phyloP scores from a whole-genome alignment of 805 yeast genomes.

The Candida easanensis region DNA sequence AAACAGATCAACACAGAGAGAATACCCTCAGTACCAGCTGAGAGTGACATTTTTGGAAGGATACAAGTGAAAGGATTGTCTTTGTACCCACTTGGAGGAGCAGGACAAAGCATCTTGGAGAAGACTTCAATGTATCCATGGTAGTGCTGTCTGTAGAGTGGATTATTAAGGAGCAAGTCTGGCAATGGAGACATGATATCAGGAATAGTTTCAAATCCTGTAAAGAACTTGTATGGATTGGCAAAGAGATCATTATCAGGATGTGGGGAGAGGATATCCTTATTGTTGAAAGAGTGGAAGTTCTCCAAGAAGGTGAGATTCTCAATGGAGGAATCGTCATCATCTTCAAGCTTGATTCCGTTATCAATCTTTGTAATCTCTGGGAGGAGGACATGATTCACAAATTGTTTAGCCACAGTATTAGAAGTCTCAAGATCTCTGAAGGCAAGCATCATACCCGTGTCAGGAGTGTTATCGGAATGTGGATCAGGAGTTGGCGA shows the following conservation, averaged over 20 bases:
- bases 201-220: conserved; percentile 18
- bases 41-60: conserved; percentile 67
- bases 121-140: conserved; percentile 62
- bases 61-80: conserved; percentile 66
- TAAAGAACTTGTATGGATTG: conserved; percentile 8
- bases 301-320: conserved; percentile 11
- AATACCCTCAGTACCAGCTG: conserved; percentile 49
- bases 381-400: conserved; percentile 16
- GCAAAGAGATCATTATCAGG: conserved; percentile 2
- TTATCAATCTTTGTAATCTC: conserved; percentile 6
- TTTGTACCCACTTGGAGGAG: conserved; percentile 50
- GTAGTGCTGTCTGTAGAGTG: conserved; percentile 58
- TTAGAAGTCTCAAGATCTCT: conserved; percentile 18
- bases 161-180: conserved; percentile 54
- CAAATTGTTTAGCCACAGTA: conserved; percentile 17
- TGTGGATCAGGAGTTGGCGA: too few species aligned
- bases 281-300: conserved; percentile 6
- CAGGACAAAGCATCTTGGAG: conserved; percentile 61
- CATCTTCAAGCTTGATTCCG: neutral
- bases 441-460: conserved; percentile 14
- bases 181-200: conserved; percentile 44
- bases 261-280: neutral
- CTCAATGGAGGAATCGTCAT: conserved; percentile 11
- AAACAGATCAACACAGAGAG: conserved; percentile 54
- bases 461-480: too few species aligned